Base-by-base conservation (phyloP, 192 early-diverging fungal genomes). In the Mortierella antarctica region DNA sequence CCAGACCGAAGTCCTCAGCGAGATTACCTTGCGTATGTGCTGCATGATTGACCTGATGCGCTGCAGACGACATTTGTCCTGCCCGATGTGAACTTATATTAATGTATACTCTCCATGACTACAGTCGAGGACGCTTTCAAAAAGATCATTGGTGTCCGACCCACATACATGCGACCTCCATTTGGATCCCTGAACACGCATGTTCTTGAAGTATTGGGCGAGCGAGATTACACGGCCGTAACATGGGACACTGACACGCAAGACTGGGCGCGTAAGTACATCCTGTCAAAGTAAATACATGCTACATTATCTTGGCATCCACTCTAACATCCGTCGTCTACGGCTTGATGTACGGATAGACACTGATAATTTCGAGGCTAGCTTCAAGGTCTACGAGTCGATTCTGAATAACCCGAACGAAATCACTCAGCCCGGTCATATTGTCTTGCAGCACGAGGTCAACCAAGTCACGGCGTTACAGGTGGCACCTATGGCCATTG, bases 21-120 rank as follows among this genome's bases (percentile, higher is more conserved):
- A 65, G 55, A 57, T 73, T 62, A 73, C 49, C 2, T 18, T 42
- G 61, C 44, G 71, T 73, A 73, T 46, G 62, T 52, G 31, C 31
- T 31, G 31, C 31, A 31, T 31, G 31, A 31, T 31, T 31, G 31
- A 31, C 31, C 31, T 31, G 31, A 31, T 31, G 31, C 31, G 3
- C 31, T 31, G 31, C 3, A 31, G 31, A 31, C 31, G 1, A 2
- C 31, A 31, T 1, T 31, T 31, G 31, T 31, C 31, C 31, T 31
- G 31, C 31, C 31, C 31, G 31, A 31, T 31, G 31, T n/a, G 31
- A 31, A 31, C 31, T 31, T 31, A 3, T 1, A 3, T 3, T 31
- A 31, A 31, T 31, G 31, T 3, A 31, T 31, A 31, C 3, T 31
- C 31, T 31, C 31, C 31, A 31, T 31, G 31, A 3, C 31, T 31